Base-by-base conservation (phyloP, 768 basidiomycete species). In the Hebeloma cylindrosporum region DNA sequence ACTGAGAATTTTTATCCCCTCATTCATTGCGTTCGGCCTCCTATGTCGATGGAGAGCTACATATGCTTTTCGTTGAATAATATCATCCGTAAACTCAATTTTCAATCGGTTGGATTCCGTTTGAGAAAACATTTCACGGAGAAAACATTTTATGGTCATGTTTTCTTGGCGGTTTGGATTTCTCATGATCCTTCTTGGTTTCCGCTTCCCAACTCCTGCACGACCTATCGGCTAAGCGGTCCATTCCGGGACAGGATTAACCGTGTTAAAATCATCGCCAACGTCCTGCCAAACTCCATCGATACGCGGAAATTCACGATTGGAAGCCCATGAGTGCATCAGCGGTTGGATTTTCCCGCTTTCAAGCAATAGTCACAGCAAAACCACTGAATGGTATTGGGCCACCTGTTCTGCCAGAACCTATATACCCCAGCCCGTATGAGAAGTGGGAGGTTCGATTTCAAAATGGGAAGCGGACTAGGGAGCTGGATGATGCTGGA, bases 281-380 rank as follows among this genome's bases (percentile, higher is more conserved):
- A n/a, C n/a, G n/a, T n/a, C 33, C 3, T 16, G 22, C 3, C 7
- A 11, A 8, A n/a, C 16, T 3, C 17, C 29, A 27, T 22, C 20
- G 13, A 18, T 17, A 11, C 13, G 21, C 23, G 11, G 21, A 22
- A 10, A 13, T 14, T 22, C 35, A 5, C 13, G 23, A 29, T 41
- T 42, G 21, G 21, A 16, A 25, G 10, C 20, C 25, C 34, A 7
- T 23, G 11, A 34, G 14, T 18, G 14, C 39, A 21, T 14, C 46
- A 13, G 45, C 43, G 31, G 18, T 32, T n/a, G 39, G 44, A 9
- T 42, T 45, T 34, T 61, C 61, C 43, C 61, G 63, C 27, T 68
- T 68, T 51, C 65, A 64, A 47, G 66, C 66, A 34, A 68, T 68
- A 37, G 49, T 66, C 39, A 40, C 60, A 10, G 66, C 64, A n/a